Evolutionary conservation across 2,329 filamentous ascomycete genomes (phyloP).

Genomic region (Colletotrichum sp.): DNA sequence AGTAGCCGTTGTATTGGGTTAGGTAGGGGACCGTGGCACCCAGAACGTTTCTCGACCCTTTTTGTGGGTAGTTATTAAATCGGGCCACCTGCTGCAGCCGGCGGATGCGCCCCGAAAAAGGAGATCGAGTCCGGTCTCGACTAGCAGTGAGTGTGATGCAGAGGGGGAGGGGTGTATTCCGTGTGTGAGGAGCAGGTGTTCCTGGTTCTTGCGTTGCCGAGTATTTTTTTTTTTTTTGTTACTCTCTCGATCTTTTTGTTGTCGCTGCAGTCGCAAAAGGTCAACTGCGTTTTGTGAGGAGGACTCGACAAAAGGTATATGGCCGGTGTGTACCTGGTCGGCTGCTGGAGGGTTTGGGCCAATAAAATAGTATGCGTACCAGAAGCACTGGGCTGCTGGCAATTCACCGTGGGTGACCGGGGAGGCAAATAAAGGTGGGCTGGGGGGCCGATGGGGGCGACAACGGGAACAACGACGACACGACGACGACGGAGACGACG

Average conservation of each 20-base stretch:
- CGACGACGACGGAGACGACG: not conserved
- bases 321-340: not conserved
- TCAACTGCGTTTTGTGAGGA: not conserved
- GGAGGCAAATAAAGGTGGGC: constrained; percentile 18
- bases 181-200: not conserved
- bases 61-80: constrained; percentile 24
- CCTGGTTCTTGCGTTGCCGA: not conserved
- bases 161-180: not conserved
- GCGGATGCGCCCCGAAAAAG: constrained; percentile 20
- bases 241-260: not conserved
- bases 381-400: not conserved
- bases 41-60: constrained; percentile 24
- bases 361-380: not conserved
- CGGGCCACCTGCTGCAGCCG: constrained; percentile 21
- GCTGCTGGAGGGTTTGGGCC: not conserved
- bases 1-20: constrained; percentile 21
- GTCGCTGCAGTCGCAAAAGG: not conserved
- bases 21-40: constrained; percentile 20
- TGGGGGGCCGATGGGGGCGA: constrained; percentile 4
- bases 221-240: not conserved
- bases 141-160: not conserved
- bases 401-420: not conserved
- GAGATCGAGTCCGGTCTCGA: constrained; percentile 22
- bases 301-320: not conserved
- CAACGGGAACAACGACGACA: not conserved